Percentiles rank a stretch among this genome's conserved stretches.
These are phyloP conservation scores for Rugosomyces carneus DNA, from an alignment of 1,284 basidiomycete genomes.

Conservation along the genomic window DNA sequence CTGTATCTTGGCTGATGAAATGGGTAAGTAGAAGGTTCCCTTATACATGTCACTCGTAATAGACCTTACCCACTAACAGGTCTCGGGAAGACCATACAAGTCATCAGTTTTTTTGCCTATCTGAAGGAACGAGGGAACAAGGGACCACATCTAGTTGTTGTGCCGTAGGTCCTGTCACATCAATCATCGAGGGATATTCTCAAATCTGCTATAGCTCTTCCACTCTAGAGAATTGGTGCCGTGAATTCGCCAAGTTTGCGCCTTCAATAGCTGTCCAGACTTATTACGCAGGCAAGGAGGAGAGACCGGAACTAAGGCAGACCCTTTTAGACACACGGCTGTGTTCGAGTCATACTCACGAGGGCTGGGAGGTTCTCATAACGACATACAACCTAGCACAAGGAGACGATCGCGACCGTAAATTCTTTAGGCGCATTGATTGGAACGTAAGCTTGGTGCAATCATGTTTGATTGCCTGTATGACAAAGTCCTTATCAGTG, in stretches of 20 bases:
- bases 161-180: constrained; percentile 79
- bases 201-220: constrained; percentile 60
- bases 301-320: constrained; percentile 74
- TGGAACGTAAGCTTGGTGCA: constrained; percentile 69
- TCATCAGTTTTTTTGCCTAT: constrained; percentile 93
- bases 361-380: constrained; percentile 88
- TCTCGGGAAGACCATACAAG: constrained; percentile 97
- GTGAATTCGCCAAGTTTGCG: constrained; percentile 91
- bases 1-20: constrained; percentile 97
- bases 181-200: neutral
- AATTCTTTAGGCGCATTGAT: constrained; percentile 87
- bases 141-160: constrained; percentile 92
- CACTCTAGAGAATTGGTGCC: constrained; percentile 96
- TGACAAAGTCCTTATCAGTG: constrained; percentile 44
- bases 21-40: constrained; percentile 70
- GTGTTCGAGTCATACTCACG: constrained; percentile 36
- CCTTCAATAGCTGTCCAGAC: constrained; percentile 83
- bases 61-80: constrained; percentile 39
- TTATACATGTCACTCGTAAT: constrained; percentile 6
- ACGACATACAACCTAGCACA: constrained; percentile 96
- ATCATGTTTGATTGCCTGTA: neutral
- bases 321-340: constrained; percentile 58
- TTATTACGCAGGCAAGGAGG: constrained; percentile 92
- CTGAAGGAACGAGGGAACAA: constrained; percentile 72
- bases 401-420: constrained; percentile 81